These are phyloP conservation scores for Podila minutissima DNA, from an alignment of 192 early-diverging fungal genomes.

Conservation along the genomic window DNA sequence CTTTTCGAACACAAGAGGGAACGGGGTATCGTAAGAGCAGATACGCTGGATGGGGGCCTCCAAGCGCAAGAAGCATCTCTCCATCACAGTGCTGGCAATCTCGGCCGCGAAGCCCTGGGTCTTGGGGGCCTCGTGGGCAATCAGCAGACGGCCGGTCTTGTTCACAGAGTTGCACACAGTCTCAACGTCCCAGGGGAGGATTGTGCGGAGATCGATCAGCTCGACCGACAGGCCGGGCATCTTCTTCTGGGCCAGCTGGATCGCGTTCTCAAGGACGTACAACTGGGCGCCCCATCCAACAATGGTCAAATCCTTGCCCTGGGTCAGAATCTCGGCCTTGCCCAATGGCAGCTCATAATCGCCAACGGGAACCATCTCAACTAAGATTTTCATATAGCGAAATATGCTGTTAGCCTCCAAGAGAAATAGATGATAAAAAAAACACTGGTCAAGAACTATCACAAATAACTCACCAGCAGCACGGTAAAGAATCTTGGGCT, in stretches of 20 bases:
- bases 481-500: slow-evolving; percentile 97
- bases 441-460: not conserved
- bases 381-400: slow-evolving; percentile 44
- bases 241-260: slow-evolving; percentile 84
- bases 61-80: slow-evolving; percentile 90
- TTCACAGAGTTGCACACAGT: slow-evolving; percentile 90
- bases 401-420: not conserved
- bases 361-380: slow-evolving; percentile 92
- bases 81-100: slow-evolving; percentile 88
- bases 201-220: slow-evolving; percentile 91
- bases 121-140: slow-evolving; percentile 94
- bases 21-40: slow-evolving; percentile 70
- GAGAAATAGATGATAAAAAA: not conserved
- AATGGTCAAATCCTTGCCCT: slow-evolving; percentile 89
- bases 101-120: slow-evolving; percentile 93
- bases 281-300: slow-evolving; percentile 94
- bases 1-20: slow-evolving; percentile 93
- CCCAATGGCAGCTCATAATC: slow-evolving; percentile 92
- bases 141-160: slow-evolving; percentile 91
- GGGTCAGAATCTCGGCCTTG: slow-evolving; percentile 89
- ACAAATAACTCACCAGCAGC: slow-evolving; percentile 68
- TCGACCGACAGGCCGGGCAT: slow-evolving; percentile 89
- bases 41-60: slow-evolving; percentile 93
- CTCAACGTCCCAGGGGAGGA: slow-evolving; percentile 93
- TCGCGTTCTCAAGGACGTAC: slow-evolving; percentile 92